These are phyloP conservation scores for Diaporthe citri DNA, from an alignment of 2,329 filamentous ascomycete genomes.

Conservation along the genomic window DNA sequence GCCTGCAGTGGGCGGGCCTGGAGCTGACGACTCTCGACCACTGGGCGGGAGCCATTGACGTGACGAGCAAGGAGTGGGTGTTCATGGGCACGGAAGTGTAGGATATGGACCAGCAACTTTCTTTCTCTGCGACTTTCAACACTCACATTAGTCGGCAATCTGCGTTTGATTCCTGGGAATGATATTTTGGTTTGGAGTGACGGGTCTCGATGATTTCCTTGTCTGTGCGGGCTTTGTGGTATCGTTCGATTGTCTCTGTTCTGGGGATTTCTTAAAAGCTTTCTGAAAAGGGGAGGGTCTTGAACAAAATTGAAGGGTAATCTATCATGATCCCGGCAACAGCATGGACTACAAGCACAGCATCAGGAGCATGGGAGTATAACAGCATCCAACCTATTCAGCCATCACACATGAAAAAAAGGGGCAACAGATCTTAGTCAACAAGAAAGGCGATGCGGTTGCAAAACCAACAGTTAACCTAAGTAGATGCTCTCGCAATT, in stretches of 20 bases:
- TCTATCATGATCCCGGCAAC: conserved; percentile 20
- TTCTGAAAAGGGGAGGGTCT: conserved; percentile 16
- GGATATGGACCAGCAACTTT: conserved; percentile 17
- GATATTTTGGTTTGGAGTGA: conserved; percentile 18
- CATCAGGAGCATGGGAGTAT: conserved; percentile 37
- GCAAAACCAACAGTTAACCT: conserved; percentile 13
- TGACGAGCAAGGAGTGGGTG: conserved; percentile 83
- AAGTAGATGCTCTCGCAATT: conserved; percentile 18
- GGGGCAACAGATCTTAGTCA: not conserved
- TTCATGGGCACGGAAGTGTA: conserved; percentile 91
- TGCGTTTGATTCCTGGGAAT: conserved; percentile 23
- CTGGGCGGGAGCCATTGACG: conserved; percentile 75
- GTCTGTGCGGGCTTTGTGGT: not conserved
- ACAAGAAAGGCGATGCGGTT: conserved; percentile 25
- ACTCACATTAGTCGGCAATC: conserved; percentile 27
- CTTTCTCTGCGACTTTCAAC: conserved; percentile 31
- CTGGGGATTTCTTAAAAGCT: conserved; percentile 10
- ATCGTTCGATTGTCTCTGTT: conserved; percentile 23
- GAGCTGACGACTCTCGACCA: conserved; percentile 83
- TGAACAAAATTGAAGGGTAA: conserved; percentile 8
- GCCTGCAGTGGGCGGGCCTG: conserved; percentile 94
- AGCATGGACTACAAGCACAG: conserved; percentile 30
- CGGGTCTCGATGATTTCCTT: conserved; percentile 12
- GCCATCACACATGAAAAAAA: not conserved
- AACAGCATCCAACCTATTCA: conserved; percentile 24